phyloP scores from a whole-genome alignment of 2,329 filamentous ascomycete species.

The Paecilomyces dactylethromorphus region DNA sequence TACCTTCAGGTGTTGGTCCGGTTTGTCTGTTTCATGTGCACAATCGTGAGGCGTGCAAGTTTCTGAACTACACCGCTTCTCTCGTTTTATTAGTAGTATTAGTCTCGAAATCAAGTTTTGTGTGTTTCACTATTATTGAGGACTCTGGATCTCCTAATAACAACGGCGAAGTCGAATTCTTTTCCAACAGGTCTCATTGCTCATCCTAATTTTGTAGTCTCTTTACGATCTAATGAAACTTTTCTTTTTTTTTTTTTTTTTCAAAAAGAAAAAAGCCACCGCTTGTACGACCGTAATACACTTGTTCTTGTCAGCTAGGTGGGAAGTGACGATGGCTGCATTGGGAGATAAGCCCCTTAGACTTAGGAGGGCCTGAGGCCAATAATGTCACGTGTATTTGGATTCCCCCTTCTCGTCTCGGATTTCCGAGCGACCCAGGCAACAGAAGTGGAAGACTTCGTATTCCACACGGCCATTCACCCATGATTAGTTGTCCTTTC shows the following conservation, averaged over 20 bases:
- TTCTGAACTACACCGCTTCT: neutral
- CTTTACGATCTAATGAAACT: too few relatives aligned
- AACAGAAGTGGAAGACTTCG: neutral
- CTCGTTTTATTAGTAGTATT: slow-evolving; percentile 1
- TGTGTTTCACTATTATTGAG: neutral
- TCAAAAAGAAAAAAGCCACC: too few relatives aligned
- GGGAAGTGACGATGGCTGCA: neutral
- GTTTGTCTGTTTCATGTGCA: slow-evolving; percentile 6
- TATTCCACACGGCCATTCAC: neutral
- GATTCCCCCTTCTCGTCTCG: neutral
- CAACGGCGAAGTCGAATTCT: neutral
- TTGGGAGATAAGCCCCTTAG: neutral
- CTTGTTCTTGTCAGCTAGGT: neutral
- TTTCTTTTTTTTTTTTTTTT: too few relatives aligned
- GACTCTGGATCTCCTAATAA: neutral
- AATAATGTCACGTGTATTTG: neutral
- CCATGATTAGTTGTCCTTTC: slow-evolving; percentile 1
- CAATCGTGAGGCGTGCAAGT: slow-evolving; percentile 1
- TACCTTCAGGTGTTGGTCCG: slow-evolving; percentile 21
- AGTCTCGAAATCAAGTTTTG: neutral
- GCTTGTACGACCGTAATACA: too few relatives aligned
- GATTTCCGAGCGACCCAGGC: neutral
- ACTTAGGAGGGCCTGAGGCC: neutral
- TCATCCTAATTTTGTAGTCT: too few relatives aligned
- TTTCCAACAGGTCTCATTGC: too few relatives aligned